Conservation (phyloP, 2,329 filamentous ascomycete genomes). For the Paraphoma chrysanthemicola region DNA sequence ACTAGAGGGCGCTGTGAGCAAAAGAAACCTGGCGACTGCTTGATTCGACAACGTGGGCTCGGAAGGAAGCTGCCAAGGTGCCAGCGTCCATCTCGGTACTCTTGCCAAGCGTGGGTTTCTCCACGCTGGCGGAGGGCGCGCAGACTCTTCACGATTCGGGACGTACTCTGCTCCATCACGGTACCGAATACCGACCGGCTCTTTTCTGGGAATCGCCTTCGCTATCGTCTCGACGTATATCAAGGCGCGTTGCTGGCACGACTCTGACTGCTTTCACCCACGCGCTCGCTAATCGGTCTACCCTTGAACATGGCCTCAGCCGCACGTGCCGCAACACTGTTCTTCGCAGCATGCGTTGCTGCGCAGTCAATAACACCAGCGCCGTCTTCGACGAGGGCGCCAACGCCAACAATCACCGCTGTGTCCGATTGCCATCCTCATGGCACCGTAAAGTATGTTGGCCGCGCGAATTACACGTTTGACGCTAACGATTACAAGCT, state of each 20-base stretch:
- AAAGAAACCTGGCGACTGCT: constrained; percentile 1
- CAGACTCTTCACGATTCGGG: constrained; percentile 18
- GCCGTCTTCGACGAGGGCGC: constrained; percentile 8
- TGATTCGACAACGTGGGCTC: constrained; percentile 22
- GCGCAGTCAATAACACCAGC: constrained; percentile 24
- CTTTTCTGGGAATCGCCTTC: constrained; percentile 3
- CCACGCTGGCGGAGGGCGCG: constrained; percentile 1
- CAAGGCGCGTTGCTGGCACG: constrained; percentile 18
- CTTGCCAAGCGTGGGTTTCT: constrained; percentile 25
- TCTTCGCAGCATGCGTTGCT: constrained; percentile 13
- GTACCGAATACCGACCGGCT: constrained; percentile 14
- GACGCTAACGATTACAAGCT: constrained; percentile 40
- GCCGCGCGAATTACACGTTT: background rate
- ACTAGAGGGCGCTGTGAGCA: background rate
- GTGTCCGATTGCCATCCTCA: constrained; percentile 63
- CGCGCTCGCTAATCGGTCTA: background rate
- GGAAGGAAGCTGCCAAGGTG: constrained; percentile 14
- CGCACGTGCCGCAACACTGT: constrained; percentile 3
- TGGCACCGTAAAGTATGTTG: constrained; percentile 51
- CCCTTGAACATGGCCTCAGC: constrained; percentile 20
- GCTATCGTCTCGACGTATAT: constrained; percentile 18
- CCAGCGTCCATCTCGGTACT: constrained; percentile 40
- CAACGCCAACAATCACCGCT: constrained; percentile 48
- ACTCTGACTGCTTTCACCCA: constrained; percentile 5
- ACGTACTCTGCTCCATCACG: constrained; percentile 15